A percentile compares a stretch with the other conserved stretches of the same genome.
Evolutionary conservation across 306 rosid species (phyloP).

Genomic region (Myrica gale): DNA sequence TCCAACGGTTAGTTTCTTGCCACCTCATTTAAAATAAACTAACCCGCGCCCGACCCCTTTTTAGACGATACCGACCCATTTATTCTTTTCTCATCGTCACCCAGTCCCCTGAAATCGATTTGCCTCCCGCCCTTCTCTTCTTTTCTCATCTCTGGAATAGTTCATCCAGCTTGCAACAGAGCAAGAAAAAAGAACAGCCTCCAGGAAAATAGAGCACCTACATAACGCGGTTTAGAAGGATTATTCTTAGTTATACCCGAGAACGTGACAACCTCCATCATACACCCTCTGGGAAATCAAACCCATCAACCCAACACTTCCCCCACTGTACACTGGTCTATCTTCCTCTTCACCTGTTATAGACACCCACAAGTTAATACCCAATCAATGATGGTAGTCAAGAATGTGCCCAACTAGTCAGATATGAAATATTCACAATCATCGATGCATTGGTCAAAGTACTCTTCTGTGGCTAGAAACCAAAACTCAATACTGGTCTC

Average conservation of each 20-base stretch:
- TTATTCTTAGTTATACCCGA: constrained; percentile 55
- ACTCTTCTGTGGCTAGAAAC: constrained; percentile 16
- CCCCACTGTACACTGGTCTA: constrained; percentile 93
- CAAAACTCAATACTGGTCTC: background rate
- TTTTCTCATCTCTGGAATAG: too few species aligned
- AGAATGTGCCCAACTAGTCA: background rate
- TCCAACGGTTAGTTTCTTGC: too few species aligned
- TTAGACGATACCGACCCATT: too few species aligned
- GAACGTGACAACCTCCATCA: constrained; percentile 90
- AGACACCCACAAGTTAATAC: constrained; percentile 18
- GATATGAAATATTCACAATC: constrained; percentile 1
- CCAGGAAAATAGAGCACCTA: background rate
- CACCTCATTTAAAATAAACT: too few species aligned
- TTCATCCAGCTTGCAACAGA: too few species aligned
- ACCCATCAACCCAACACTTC: constrained; percentile 91
- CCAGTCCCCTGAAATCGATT: too few species aligned
- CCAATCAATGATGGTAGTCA: constrained; percentile 12
- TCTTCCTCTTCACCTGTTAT: constrained; percentile 72
- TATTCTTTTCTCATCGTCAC: too few species aligned
- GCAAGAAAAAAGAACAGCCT: too few species aligned
- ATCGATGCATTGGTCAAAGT: constrained; percentile 19
- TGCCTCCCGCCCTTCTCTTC: too few species aligned
- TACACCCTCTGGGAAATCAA: constrained; percentile 73
- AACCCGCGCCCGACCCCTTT: too few species aligned
- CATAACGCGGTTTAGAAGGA: constrained; percentile 14